A percentile compares a stretch with the other conserved stretches of the same genome.
Evolutionary conservation across 2,329 filamentous ascomycete species (phyloP).

Genomic region (Colletotrichum tamarilloi): DNA sequence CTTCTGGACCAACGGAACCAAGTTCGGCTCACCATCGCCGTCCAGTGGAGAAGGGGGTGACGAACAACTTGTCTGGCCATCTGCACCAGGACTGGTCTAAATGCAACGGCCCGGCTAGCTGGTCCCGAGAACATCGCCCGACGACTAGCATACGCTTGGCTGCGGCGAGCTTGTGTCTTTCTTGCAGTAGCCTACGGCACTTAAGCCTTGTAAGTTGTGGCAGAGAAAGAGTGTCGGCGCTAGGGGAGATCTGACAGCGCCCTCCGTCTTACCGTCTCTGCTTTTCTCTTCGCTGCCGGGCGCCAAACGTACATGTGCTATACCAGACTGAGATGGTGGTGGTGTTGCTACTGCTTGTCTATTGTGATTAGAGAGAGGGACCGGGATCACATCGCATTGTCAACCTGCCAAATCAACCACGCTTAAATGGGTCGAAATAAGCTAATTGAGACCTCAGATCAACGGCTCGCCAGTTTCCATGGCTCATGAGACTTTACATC

Average conservation of each 20-base stretch:
- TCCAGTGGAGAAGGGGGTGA: slow-evolving; percentile 18
- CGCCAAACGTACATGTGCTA: not conserved
- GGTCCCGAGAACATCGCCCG: slow-evolving; percentile 11
- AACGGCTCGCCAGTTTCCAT: not conserved
- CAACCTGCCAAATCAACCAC: slow-evolving; percentile 5
- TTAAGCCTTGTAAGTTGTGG: not conserved
- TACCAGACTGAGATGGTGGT: not conserved
- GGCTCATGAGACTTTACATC: slow-evolving; percentile 22
- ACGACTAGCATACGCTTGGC: slow-evolving; percentile 3
- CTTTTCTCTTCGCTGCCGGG: not conserved
- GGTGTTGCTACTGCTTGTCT: not conserved
- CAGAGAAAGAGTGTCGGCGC: not conserved
- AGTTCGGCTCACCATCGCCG: slow-evolving; percentile 17
- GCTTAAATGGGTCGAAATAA: slow-evolving; percentile 8
- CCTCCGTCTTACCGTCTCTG: slow-evolving; percentile 9
- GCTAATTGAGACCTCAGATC: slow-evolving; percentile 9
- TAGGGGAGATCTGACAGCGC: slow-evolving; percentile 20
- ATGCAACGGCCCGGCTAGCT: slow-evolving; percentile 31
- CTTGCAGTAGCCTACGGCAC: slow-evolving; percentile 6
- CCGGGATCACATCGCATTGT: slow-evolving; percentile 5
- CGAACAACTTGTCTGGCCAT: slow-evolving; percentile 17
- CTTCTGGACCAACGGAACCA: slow-evolving; percentile 7
- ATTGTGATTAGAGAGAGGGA: not conserved
- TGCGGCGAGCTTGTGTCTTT: not conserved
- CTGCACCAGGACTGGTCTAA: slow-evolving; percentile 10